Conservation (phyloP, 352 stramenopile species). For the Phytophthora boehmeriae region DNA sequence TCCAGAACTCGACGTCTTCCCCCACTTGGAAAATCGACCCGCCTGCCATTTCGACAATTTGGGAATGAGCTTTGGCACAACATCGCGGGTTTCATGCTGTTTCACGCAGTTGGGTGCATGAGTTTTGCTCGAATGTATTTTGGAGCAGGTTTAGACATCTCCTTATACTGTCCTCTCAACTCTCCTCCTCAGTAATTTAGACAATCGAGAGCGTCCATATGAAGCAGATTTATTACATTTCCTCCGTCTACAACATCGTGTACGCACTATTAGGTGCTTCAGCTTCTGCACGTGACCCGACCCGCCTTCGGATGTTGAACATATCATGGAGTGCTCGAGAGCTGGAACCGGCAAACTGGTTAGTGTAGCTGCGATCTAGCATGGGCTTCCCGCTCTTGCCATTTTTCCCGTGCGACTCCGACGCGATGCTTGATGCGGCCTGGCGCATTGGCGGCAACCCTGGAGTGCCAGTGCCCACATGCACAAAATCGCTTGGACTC, state of each 20-base stretch:
- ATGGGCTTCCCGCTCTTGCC: neutral
- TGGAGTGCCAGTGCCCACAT: neutral
- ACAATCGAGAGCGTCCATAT: neutral
- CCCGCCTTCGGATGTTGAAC: slow-evolving; percentile 1
- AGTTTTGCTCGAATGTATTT: neutral
- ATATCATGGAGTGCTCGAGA: slow-evolving; percentile 3
- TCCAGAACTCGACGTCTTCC: slow-evolving; percentile 60
- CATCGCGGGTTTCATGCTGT: too few relatives aligned
- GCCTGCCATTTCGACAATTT: slow-evolving; percentile 23
- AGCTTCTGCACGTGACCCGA: neutral
- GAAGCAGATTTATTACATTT: slow-evolving; percentile 3
- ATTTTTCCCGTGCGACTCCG: too few relatives aligned
- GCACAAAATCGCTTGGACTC: neutral
- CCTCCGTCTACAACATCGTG: slow-evolving; percentile 17
- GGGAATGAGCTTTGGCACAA: slow-evolving; percentile 9
- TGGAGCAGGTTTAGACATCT: neutral
- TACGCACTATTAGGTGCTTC: neutral
- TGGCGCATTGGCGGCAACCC: neutral
- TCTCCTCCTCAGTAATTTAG: too few relatives aligned
- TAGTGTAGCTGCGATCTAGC: neutral
- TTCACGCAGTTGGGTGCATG: too few relatives aligned
- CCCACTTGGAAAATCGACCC: slow-evolving; percentile 61
- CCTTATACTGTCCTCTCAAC: too few relatives aligned
- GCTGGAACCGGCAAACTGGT: neutral
- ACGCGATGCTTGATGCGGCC: too few relatives aligned